Percentiles rank a stretch among this genome's conserved stretches.
phyloP scores from a whole-genome alignment of 2,329 filamentous ascomycete genomes.

The Ceratocystis cubensis region DNA sequence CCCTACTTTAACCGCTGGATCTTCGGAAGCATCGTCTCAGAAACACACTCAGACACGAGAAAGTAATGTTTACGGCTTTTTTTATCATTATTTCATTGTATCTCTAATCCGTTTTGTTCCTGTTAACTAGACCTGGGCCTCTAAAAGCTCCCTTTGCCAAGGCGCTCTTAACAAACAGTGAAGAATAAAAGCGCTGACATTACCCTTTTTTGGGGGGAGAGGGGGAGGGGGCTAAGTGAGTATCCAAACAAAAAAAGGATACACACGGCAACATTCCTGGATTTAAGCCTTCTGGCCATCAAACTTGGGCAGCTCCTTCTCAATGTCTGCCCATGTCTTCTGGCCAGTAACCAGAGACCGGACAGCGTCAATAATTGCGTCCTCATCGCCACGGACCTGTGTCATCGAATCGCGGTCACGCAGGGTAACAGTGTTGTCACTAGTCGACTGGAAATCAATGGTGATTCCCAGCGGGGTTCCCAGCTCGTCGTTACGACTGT shows the following conservation, averaged over 20 bases:
- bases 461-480: slow-evolving; percentile 82
- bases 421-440: slow-evolving; percentile 69
- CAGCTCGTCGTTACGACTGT: slow-evolving; percentile 77
- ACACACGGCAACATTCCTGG: not conserved
- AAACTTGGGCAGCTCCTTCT: slow-evolving; percentile 69
- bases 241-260: slow-evolving; percentile 3
- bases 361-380: slow-evolving; percentile 59
- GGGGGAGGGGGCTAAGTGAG: not conserved
- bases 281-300: slow-evolving; percentile 51
- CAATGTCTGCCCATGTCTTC: slow-evolving; percentile 56
- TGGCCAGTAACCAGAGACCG: slow-evolving; percentile 32
- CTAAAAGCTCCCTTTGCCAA: not conserved
- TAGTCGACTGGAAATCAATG: slow-evolving; percentile 77
- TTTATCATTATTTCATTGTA: not conserved
- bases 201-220: too few species aligned
- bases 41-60: not conserved
- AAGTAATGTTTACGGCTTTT: not conserved
- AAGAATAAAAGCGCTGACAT: too few species aligned
- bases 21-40: not conserved
- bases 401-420: slow-evolving; percentile 72
- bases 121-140: not conserved
- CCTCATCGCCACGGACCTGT: slow-evolving; percentile 66
- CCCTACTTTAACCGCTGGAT: not conserved
- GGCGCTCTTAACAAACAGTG: not conserved
- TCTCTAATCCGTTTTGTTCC: not conserved